Conservation (phyloP, 345 rosid species). For the Salix suchowensis region DNA sequence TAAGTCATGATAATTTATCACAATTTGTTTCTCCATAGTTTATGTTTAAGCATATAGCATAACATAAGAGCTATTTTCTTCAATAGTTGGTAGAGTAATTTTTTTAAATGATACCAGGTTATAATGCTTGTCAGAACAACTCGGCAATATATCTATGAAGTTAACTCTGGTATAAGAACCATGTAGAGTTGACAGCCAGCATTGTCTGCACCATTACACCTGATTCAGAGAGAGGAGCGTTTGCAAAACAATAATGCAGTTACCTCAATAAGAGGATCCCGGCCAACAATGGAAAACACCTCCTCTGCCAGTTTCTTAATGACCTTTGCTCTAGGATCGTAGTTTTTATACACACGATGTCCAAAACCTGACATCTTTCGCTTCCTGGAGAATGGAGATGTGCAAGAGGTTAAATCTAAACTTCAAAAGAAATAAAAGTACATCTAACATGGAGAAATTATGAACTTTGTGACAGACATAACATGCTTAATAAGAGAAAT, state of each 20-base stretch:
- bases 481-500: not conserved
- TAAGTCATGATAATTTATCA: not conserved
- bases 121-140: not conserved
- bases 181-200: not conserved
- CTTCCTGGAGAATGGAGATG: conserved; percentile 43
- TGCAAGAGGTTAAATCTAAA: conserved; percentile 4
- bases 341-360: conserved; percentile 96
- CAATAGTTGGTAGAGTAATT: not conserved
- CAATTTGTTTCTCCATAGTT: not conserved
- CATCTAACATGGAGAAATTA: not conserved
- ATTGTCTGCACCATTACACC: not conserved
- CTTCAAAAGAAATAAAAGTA: not conserved
- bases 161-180: not conserved
- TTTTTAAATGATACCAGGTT: not conserved
- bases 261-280: conserved; percentile 98
- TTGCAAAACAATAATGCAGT: not conserved
- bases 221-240: not conserved
- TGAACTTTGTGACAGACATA: not conserved
- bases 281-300: conserved; percentile 90
- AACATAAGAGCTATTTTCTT: not conserved
- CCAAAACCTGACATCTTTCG: conserved; percentile 99
- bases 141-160: not conserved
- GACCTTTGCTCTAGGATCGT: conserved; percentile 95
- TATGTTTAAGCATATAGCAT: not conserved
- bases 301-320: conserved; percentile 87